Evolutionary conservation across 2,329 filamentous ascomycete species (phyloP).

Genomic region (Colletotrichum theobromicola): DNA sequence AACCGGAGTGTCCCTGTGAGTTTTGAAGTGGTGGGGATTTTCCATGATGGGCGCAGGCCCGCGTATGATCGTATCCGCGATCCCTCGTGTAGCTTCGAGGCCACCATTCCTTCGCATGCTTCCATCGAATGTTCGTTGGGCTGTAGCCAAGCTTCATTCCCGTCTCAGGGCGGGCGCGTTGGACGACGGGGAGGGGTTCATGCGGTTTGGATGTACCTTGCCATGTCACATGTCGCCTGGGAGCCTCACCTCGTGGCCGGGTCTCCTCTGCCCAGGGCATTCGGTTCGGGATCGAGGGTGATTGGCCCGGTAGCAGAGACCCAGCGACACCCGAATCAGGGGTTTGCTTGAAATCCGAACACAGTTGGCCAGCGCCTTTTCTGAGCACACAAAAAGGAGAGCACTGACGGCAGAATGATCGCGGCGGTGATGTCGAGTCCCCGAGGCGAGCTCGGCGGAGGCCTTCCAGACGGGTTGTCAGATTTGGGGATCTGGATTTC

Average conservation of each 20-base stretch:
- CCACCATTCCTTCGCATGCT: neutral
- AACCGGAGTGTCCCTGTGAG: neutral
- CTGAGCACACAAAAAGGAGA: neutral
- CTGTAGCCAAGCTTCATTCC: neutral
- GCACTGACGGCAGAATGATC: neutral
- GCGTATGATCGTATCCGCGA: slow-evolving; percentile 4
- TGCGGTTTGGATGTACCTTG: neutral
- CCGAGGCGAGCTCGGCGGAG: neutral
- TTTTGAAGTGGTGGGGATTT: neutral
- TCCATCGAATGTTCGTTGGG: neutral
- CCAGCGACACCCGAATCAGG: neutral
- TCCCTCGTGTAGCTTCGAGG: neutral
- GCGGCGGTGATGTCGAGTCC: neutral
- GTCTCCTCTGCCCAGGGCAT: neutral
- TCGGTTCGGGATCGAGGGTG: neutral
- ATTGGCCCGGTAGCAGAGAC: neutral
- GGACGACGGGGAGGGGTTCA: neutral
- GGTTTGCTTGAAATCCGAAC: neutral
- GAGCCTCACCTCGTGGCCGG: slow-evolving; percentile 11
- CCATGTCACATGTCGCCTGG: neutral
- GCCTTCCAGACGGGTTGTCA: neutral
- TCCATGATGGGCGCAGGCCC: neutral
- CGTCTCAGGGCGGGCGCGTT: neutral
- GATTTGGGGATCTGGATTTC: neutral
- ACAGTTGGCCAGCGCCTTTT: neutral